phyloP scores from a whole-genome alignment of 2,329 filamentous ascomycete genomes.

The Capronia coronata region DNA sequence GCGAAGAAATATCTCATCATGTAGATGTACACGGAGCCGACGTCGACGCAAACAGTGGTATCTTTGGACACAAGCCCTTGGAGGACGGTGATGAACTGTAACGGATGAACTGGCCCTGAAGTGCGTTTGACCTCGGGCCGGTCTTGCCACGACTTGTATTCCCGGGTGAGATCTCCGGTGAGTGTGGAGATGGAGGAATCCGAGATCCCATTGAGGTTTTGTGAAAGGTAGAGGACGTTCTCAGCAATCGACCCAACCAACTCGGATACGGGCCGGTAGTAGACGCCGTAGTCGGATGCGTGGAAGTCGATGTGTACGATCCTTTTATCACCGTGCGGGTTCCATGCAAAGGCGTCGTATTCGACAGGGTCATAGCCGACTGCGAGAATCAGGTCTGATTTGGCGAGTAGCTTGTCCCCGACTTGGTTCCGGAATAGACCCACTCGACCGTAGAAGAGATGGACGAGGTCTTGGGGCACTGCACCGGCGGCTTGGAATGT shows the following conservation, averaged over 20 bases:
- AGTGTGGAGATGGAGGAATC: constrained; percentile 30
- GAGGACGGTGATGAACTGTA: constrained; percentile 42
- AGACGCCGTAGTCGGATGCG: constrained; percentile 35
- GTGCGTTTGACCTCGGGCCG: constrained; percentile 25
- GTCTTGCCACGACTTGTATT: constrained; percentile 36
- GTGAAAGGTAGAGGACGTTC: constrained; percentile 37
- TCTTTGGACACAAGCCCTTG: constrained; percentile 38
- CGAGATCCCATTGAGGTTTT: constrained; percentile 33
- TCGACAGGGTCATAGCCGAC: constrained; percentile 46
- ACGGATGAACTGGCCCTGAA: constrained; percentile 39
- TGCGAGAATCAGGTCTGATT: constrained; percentile 42
- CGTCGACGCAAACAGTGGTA: constrained; percentile 42
- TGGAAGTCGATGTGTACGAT: constrained; percentile 44
- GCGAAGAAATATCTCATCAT: constrained; percentile 35
- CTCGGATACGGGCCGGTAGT: constrained; percentile 40
- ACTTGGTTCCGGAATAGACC: constrained; percentile 47
- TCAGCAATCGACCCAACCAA: constrained; percentile 41
- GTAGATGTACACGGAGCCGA: constrained; percentile 47
- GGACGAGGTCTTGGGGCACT: constrained; percentile 38
- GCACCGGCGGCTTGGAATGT: constrained; percentile 48
- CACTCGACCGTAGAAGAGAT: constrained; percentile 44
- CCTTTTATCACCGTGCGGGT: constrained; percentile 35
- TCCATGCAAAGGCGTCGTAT: constrained; percentile 45
- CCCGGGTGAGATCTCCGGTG: constrained; percentile 33
- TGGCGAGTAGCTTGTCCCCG: constrained; percentile 41